phyloP scores from a whole-genome alignment of 2,329 filamentous ascomycete species.

The Sarocladiaceae sp. region DNA sequence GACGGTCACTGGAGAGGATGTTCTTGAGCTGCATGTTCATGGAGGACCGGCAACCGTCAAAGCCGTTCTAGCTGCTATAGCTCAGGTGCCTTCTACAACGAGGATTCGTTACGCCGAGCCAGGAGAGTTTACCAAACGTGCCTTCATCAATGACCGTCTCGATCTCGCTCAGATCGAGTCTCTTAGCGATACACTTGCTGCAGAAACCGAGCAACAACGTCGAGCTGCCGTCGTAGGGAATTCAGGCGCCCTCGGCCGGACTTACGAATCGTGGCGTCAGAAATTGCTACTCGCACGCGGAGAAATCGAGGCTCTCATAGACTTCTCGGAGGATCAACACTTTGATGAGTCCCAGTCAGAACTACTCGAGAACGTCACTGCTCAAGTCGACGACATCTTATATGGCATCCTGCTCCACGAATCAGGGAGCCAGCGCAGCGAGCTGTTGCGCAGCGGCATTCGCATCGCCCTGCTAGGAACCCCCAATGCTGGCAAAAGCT shows the following conservation, averaged over 20 bases:
- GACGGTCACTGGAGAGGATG: constrained; percentile 86
- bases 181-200: constrained; percentile 55
- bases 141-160: constrained; percentile 80
- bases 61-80: constrained; percentile 74
- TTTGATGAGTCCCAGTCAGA: constrained; percentile 80
- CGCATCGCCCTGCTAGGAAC: constrained; percentile 80
- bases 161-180: constrained; percentile 78
- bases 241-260: constrained; percentile 60
- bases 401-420: constrained; percentile 62
- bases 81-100: constrained; percentile 25
- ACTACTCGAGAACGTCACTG: constrained; percentile 62
- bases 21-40: constrained; percentile 91
- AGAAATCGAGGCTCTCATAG: constrained; percentile 90
- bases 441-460: constrained; percentile 80
- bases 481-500: constrained; percentile 93
- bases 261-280: constrained; percentile 78
- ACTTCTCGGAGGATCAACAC: constrained; percentile 96
- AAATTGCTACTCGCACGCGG: constrained; percentile 74
- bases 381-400: constrained; percentile 56
- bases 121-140: constrained; percentile 89
- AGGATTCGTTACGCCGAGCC: constrained; percentile 85
- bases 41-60: constrained; percentile 85
- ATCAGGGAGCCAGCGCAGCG: constrained; percentile 70
- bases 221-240: constrained; percentile 76
- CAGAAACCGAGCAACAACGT: constrained; percentile 88